phyloP scores from a whole-genome alignment of 2,329 filamentous ascomycete species.

The Xylaria sp. region DNA sequence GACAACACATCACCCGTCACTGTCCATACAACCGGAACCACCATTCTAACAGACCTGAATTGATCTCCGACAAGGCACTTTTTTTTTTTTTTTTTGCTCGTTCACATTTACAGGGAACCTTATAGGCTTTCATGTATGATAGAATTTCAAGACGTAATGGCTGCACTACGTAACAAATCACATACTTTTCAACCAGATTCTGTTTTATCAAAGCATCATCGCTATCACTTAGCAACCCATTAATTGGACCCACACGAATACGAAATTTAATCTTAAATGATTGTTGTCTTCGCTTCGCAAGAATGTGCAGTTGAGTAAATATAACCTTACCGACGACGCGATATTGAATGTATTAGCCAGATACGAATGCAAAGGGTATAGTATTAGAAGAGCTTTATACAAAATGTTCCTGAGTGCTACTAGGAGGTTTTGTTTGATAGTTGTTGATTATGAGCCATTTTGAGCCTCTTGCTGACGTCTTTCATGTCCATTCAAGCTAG shows the following conservation, averaged over 20 bases:
- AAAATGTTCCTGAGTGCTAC: conserved; percentile 29
- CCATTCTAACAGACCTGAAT: not conserved
- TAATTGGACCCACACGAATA: no score
- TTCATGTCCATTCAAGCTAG: conserved; percentile 17
- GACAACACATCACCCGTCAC: conserved; percentile 18
- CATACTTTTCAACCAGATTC: no score
- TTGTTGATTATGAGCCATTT: conserved; percentile 23
- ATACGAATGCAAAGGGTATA: conserved; percentile 36
- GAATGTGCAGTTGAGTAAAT: not conserved
- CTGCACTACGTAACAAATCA: no score
- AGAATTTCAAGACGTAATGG: no score
- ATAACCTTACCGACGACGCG: not conserved
- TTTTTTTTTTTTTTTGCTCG: no score
- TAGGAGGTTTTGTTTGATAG: conserved; percentile 6
- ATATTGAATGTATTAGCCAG: conserved; percentile 15
- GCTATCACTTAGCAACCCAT: no score
- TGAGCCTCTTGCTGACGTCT: conserved; percentile 15
- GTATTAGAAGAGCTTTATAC: conserved; percentile 41
- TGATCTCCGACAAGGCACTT: no score
- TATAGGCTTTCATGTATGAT: no score
- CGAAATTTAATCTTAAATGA: no score
- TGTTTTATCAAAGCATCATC: no score
- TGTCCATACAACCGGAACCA: not conserved
- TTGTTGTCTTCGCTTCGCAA: not conserved
- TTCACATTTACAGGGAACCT: no score